These are phyloP conservation scores for Termitomyces eurrhizus DNA, from an alignment of 768 basidiomycete genomes.

Conservation along the genomic window DNA sequence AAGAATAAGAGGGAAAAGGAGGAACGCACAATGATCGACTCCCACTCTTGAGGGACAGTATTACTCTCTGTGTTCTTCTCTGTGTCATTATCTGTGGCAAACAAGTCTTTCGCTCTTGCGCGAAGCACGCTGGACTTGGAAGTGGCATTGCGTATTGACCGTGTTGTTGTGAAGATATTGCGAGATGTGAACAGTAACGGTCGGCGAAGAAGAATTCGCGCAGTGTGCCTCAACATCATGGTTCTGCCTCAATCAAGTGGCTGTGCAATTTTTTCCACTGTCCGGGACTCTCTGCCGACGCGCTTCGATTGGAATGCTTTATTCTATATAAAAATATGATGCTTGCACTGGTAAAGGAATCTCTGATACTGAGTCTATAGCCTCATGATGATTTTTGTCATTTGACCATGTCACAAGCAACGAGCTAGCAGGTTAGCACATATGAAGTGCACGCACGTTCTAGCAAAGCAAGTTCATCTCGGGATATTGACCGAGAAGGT, in stretches of 20 bases:
- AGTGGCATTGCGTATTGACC: neutral
- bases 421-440: neutral
- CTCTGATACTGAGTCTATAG: neutral
- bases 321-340: neutral
- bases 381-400: neutral
- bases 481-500: neutral
- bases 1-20: neutral
- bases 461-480: too few relatives aligned
- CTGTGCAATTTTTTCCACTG: conserved; percentile 3
- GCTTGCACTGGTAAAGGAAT: neutral
- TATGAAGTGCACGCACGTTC: neutral
- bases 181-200: conserved; percentile 1
- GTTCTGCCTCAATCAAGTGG: neutral
- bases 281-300: neutral
- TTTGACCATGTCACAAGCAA: neutral
- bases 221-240: conserved; percentile 8
- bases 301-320: neutral
- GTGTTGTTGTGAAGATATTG: neutral
- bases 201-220: conserved; percentile 1
- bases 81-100: neutral
- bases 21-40: conserved; percentile 2
- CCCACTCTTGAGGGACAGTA: neutral
- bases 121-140: neutral
- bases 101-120: neutral
- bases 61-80: neutral